Conservation (phyloP, 192 early-diverging fungal species). For the Physocladia obscura region DNA sequence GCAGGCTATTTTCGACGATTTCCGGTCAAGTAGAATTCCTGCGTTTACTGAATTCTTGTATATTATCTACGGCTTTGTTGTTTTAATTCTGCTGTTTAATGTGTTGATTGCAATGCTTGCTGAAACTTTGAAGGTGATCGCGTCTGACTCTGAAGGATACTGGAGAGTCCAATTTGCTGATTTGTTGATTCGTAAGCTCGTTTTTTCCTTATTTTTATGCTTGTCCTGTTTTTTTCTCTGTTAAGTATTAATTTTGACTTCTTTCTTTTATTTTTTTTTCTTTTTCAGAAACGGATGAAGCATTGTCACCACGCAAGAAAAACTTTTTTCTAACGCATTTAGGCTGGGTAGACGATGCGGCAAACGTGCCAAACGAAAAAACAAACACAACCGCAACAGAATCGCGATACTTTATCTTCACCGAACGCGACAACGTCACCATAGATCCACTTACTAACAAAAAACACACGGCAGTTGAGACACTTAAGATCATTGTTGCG, state of each 20-base stretch:
- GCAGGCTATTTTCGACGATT: conserved; percentile 23
- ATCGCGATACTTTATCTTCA: conserved; percentile 25
- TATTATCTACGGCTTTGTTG: conserved; percentile 14
- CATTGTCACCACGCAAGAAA: not conserved
- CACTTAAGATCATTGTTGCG: conserved; percentile 17
- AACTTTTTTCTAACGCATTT: not conserved
- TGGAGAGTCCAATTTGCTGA: conserved; percentile 27
- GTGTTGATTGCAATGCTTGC: conserved; percentile 30
- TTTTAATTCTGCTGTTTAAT: conserved; percentile 19
- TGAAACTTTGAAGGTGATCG: conserved; percentile 9
- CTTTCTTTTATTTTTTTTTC: not conserved
- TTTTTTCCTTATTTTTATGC: not conserved
- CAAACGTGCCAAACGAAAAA: not conserved
- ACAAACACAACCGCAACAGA: not conserved
- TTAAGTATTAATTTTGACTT: not conserved
- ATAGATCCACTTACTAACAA: not conserved
- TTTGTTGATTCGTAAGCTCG: conserved; percentile 10
- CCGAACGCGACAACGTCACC: conserved; percentile 6
- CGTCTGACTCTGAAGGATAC: not conserved
- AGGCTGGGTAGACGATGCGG: not conserved
- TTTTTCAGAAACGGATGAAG: conserved; percentile 11
- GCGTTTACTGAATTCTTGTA: conserved; percentile 22
- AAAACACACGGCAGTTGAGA: not conserved
- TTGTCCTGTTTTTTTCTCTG: not conserved
- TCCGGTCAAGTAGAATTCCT: not conserved